Conservation (phyloP, 2,329 filamentous ascomycete species). For the Geosmithia flava region DNA sequence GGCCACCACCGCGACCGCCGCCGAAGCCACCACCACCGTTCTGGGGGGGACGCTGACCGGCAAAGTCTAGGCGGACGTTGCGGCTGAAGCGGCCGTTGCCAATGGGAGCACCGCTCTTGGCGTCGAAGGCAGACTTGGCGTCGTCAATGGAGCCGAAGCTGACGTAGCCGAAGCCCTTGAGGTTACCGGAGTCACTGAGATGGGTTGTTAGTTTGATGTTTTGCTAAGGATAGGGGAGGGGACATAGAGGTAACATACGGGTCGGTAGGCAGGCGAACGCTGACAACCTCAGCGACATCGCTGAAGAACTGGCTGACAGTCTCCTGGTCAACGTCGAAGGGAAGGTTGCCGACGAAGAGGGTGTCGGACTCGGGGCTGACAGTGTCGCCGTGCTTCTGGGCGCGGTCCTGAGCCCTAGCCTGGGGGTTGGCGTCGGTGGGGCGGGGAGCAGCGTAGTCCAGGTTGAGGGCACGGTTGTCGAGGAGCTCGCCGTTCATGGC, state of each 20-base stretch:
- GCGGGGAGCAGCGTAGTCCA: constrained; percentile 65
- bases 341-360: constrained; percentile 83
- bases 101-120: constrained; percentile 53
- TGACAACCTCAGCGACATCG: constrained; percentile 57
- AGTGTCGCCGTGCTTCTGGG: constrained; percentile 63
- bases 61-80: constrained; percentile 72
- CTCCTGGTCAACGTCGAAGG: constrained; percentile 73
- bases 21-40: constrained; percentile 35
- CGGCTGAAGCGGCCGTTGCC: constrained; percentile 58
- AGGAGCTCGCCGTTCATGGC: constrained; percentile 64
- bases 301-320: constrained; percentile 62
- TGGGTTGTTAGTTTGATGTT: background rate
- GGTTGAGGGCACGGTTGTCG: constrained; percentile 62
- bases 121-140: constrained; percentile 60
- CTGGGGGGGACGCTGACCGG: constrained; percentile 51
- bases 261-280: constrained; percentile 81
- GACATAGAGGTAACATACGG: constrained; percentile 27
- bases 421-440: constrained; percentile 38
- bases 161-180: constrained; percentile 91
- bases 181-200: constrained; percentile 59
- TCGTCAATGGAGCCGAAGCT: constrained; percentile 74
- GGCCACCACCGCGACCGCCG: constrained; percentile 38
- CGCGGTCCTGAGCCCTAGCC: constrained; percentile 50
- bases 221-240: background rate
- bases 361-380: constrained; percentile 73